A percentile compares a stretch with the other conserved stretches of the same genome.
Evolutionary conservation across 305 asterid genomes (phyloP).

Genomic region (Fraxinus paxiana): DNA sequence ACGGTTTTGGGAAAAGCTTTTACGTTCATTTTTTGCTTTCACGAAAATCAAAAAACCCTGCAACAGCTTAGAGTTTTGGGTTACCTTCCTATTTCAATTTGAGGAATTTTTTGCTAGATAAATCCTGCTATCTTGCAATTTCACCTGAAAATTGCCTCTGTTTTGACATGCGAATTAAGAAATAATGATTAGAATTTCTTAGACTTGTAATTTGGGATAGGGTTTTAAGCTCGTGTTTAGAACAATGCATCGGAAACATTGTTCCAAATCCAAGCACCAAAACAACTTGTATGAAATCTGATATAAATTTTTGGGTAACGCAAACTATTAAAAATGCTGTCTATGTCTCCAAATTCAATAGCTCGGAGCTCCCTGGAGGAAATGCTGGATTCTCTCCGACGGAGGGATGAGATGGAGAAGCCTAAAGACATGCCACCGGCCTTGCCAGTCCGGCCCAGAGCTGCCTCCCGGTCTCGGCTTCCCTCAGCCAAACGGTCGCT

Average conservation of each 20-base stretch:
- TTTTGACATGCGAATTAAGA: not conserved
- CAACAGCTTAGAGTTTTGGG: not conserved
- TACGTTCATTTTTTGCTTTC: not conserved
- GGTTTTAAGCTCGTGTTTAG: slow-evolving; percentile 28
- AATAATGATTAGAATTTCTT: not conserved
- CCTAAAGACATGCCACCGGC: slow-evolving; percentile 77
- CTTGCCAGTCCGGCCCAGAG: slow-evolving; percentile 71
- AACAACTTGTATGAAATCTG: slow-evolving; percentile 15
- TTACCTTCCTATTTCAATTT: not conserved
- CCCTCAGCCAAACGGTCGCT: slow-evolving; percentile 60
- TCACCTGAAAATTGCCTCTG: slow-evolving; percentile 8
- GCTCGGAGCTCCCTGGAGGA: slow-evolving; percentile 89
- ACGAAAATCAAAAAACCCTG: not conserved
- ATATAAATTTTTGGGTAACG: slow-evolving; percentile 10
- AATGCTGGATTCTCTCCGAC: slow-evolving; percentile 82
- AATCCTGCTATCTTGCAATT: not conserved
- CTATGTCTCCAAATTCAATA: slow-evolving; percentile 51
- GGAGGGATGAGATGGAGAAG: slow-evolving; percentile 51
- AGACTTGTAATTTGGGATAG: slow-evolving; percentile 19
- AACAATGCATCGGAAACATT: slow-evolving; percentile 39
- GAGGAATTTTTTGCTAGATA: not conserved
- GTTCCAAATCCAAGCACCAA: slow-evolving; percentile 25
- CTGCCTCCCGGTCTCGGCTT: slow-evolving; percentile 58
- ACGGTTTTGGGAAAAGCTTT: not conserved
- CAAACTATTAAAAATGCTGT: slow-evolving; percentile 38